Evolutionary conservation across 495 filamentous ascomycete genomes (phyloP).

Genomic region (Amniculicola lignicola): DNA sequence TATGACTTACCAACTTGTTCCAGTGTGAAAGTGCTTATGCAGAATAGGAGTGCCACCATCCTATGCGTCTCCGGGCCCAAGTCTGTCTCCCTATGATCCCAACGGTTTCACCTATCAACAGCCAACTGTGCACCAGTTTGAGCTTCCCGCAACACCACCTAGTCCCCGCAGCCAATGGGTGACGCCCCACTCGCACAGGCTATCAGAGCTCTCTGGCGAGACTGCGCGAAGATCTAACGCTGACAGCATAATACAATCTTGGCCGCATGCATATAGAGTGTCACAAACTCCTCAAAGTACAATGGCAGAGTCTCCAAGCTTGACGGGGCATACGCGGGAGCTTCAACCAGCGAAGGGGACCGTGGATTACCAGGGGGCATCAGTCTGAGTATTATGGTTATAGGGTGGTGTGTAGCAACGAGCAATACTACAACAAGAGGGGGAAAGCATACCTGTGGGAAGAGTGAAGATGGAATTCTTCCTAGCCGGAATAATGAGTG

Average conservation of each 20-base stretch:
- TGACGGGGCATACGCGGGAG: not conserved
- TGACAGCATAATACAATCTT: not conserved
- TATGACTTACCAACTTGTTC: not conserved
- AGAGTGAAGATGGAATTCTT: too few relatives aligned
- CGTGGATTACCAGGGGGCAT: not conserved
- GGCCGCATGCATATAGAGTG: conserved; percentile 1
- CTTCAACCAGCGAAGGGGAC: not conserved
- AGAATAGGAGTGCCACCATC: not conserved
- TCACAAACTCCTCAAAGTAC: not conserved
- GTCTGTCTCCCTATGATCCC: not conserved
- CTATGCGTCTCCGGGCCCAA: not conserved
- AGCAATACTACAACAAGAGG: too few relatives aligned
- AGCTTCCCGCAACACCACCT: not conserved
- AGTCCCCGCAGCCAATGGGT: conserved; percentile 1
- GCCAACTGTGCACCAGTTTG: not conserved
- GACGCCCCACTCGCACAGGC: not conserved
- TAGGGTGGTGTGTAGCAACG: too few relatives aligned
- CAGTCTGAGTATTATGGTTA: too few relatives aligned
- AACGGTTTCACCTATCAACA: conserved; percentile 4
- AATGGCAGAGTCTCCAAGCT: not conserved
- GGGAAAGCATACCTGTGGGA: too few relatives aligned
- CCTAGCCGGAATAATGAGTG: too few relatives aligned
- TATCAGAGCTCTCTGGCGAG: conserved; percentile 4
- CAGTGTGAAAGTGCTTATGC: not conserved
- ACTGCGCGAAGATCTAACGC: not conserved